These are phyloP conservation scores for Eremochloa ophiuroides DNA, from an alignment of 176 grass and related monocot genomes.

Conservation along the genomic window DNA sequence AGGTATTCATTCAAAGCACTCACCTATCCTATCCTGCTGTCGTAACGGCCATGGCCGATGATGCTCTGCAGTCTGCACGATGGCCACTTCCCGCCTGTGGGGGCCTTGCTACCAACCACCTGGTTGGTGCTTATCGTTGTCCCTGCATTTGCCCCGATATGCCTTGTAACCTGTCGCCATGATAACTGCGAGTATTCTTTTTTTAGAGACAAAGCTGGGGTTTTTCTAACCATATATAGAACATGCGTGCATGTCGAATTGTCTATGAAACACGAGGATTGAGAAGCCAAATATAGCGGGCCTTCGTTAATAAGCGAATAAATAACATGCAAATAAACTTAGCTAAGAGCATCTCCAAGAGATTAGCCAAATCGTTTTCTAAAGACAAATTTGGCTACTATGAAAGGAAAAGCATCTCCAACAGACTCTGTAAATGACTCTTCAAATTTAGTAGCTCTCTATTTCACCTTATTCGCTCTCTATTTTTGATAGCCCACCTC, in stretches of 20 bases:
- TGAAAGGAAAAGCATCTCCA: too few species aligned
- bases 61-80: slow-evolving; percentile 19
- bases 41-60: neutral
- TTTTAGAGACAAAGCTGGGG: neutral
- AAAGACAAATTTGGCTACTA: too few species aligned
- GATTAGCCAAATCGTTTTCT: too few species aligned
- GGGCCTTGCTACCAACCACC: neutral
- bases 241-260: neutral
- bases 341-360: too few species aligned
- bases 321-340: neutral
- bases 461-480: too few species aligned
- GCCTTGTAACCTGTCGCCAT: neutral
- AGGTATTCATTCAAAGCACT: neutral
- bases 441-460: too few species aligned
- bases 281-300: neutral
- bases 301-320: neutral
- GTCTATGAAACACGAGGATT: neutral
- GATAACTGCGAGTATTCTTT: neutral
- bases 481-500: too few species aligned
- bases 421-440: too few species aligned
- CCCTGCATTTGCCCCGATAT: slow-evolving; percentile 19
- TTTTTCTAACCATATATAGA: neutral
- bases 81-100: neutral
- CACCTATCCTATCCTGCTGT: neutral
- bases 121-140: neutral